phyloP scores from a whole-genome alignment of 192 early-diverging fungal genomes.

The Cladochytrium replicatum region DNA sequence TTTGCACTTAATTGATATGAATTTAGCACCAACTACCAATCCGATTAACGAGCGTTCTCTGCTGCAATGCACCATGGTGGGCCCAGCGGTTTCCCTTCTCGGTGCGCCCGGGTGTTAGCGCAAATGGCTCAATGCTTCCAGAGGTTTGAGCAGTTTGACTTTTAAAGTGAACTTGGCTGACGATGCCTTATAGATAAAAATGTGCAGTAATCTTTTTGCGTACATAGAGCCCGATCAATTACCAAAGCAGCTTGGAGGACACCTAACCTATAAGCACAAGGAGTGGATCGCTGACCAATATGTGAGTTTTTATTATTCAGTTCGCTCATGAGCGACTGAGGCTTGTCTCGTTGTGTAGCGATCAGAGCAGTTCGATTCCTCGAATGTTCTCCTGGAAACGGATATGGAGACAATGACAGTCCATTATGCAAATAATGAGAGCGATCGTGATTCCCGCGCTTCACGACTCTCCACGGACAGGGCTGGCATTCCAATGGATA shows the following conservation, averaged over 20 bases:
- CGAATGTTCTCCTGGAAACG: no score
- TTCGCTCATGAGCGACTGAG: no score
- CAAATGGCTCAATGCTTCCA: neutral
- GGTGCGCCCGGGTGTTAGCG: constrained; percentile 14
- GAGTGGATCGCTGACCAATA: constrained; percentile 21
- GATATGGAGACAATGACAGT: no score
- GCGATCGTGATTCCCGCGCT: no score
- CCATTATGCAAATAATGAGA: no score
- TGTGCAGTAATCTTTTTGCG: constrained; percentile 11
- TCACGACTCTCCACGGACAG: no score
- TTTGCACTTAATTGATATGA: neutral
- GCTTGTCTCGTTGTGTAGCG: no score
- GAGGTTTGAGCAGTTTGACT: constrained; percentile 6
- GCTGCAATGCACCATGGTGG: constrained; percentile 20
- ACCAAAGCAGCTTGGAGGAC: constrained; percentile 19
- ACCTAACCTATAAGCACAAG: constrained; percentile 14
- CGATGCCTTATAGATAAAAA: constrained; percentile 1
- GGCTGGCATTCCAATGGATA: no score
- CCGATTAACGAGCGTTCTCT: constrained; percentile 2
- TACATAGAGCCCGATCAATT: constrained; percentile 8
- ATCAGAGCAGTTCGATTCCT: no score
- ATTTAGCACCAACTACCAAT: constrained; percentile 13
- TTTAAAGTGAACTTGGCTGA: neutral
- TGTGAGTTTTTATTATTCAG: no score
- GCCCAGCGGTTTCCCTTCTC: constrained; percentile 7